Conservation (phyloP, 495 filamentous ascomycete genomes). For the Haplographium delicatum region DNA sequence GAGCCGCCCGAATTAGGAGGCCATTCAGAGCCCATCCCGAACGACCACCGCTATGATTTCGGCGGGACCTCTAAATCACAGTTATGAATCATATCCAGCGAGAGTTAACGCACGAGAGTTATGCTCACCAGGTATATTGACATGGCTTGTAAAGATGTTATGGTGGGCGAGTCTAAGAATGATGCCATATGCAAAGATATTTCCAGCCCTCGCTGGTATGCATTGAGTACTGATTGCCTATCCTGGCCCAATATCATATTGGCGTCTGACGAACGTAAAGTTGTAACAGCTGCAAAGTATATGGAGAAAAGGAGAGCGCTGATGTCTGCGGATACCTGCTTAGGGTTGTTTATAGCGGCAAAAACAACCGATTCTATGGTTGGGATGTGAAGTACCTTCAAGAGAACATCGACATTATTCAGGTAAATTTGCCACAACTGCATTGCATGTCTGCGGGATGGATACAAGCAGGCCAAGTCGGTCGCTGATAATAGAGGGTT, state of each 20-base stretch:
- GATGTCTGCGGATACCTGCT: constrained; percentile 33
- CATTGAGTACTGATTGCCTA: constrained; percentile 27
- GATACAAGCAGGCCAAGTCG: not conserved
- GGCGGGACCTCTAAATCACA: not conserved
- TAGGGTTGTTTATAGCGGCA: constrained; percentile 32
- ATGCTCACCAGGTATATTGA: constrained; percentile 31
- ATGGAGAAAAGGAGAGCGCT: constrained; percentile 56
- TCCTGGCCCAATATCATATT: constrained; percentile 11
- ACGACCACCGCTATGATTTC: constrained; percentile 25
- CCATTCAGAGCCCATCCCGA: constrained; percentile 41
- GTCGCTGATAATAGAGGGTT: not conserved
- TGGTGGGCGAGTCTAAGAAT: constrained; percentile 32
- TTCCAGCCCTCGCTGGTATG: constrained; percentile 32
- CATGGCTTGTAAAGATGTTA: constrained; percentile 34
- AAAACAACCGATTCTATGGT: constrained; percentile 23
- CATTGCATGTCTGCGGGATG: not conserved
- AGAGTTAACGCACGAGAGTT: not conserved
- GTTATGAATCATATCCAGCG: not conserved
- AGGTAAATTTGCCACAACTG: not conserved
- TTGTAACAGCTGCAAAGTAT: constrained; percentile 52
- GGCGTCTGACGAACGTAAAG: constrained; percentile 50
- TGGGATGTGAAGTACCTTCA: not conserved
- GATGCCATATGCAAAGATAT: constrained; percentile 25
- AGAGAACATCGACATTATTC: not conserved
- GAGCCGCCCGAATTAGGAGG: constrained; percentile 43